These are phyloP conservation scores for Cyclotella atomus DNA, from an alignment of 108 stramenopile genomes.

Conservation along the genomic window DNA sequence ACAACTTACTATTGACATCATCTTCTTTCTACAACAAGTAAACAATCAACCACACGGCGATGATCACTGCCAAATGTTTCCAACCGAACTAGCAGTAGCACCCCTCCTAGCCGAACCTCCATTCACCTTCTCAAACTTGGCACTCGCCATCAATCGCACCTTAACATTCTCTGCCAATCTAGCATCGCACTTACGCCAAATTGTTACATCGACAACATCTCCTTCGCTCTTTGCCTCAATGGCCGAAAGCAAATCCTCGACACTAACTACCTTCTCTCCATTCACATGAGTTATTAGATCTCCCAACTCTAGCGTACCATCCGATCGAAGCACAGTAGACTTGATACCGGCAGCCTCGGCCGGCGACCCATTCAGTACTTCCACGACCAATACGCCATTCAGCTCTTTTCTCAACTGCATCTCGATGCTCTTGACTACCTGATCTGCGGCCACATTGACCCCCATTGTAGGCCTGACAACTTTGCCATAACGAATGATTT, in stretches of 20 bases:
- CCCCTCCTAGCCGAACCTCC: not conserved
- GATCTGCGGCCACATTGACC: constrained; percentile 71
- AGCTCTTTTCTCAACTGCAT: constrained; percentile 54
- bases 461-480: constrained; percentile 84
- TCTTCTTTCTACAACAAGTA: no score
- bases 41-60: no score
- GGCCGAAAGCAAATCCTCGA: constrained; percentile 70
- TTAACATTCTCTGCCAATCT: constrained; percentile 14
- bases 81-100: not conserved
- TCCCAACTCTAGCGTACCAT: constrained; percentile 62
- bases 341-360: constrained; percentile 52
- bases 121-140: constrained; percentile 6
- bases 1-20: not conserved
- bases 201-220: constrained; percentile 15
- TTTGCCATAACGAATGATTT: constrained; percentile 78
- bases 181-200: constrained; percentile 37
- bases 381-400: constrained; percentile 67
- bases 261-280: constrained; percentile 58
- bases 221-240: constrained; percentile 29
- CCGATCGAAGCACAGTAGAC: constrained; percentile 38
- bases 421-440: constrained; percentile 55
- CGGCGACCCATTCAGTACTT: constrained; percentile 58
- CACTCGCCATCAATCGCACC: constrained; percentile 23
- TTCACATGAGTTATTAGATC: constrained; percentile 67
- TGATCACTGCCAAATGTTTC: constrained; percentile 7